Base-by-base conservation (phyloP, 139 green algal species). In the Desmodesmus armatus region DNA sequence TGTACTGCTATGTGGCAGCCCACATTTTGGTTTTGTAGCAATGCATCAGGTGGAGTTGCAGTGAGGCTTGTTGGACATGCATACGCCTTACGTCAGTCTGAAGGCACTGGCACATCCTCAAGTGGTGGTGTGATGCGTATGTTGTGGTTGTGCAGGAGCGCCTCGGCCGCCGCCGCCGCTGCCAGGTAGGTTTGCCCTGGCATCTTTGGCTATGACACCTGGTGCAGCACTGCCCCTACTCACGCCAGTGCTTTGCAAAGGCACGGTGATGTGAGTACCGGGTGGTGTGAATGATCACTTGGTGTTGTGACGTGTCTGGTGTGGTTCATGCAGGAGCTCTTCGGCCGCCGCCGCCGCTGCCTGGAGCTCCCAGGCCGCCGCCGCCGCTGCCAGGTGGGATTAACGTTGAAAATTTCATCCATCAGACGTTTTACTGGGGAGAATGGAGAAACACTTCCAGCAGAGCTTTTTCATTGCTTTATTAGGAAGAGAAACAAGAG, bases 401-500 rank as follows among this genome's bases (percentile, higher is more conserved):
- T 80, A 3, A 3, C 1, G 43, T 47, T n/a, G 31, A 25, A 27
- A 17, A 41, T n/a, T n/a, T n/a, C n/a, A n/a, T n/a, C n/a, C n/a
- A n/a, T n/a, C n/a, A n/a, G n/a, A n/a, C n/a, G n/a, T n/a, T n/a
- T n/a, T n/a, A n/a, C n/a, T n/a, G n/a, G n/a, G n/a, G n/a, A n/a
- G n/a, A n/a, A n/a, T n/a, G n/a, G n/a, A n/a, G n/a, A 72, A 72
- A 72, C 13, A 21, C 13, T 55, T 55, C 13, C 11, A 27, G n/a
- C 4, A 33, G 55, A 65, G 21, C 6, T 65, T 43, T 31, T 23
- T 77, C 27, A 27, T 82, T 83, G 72, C 76, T 70, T 80, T 67
- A 47, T 69, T 49, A 78, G n/a, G n/a, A n/a, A n/a, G n/a, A n/a
- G n/a, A n/a, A 83, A 74, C 55, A 73, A 74, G n/a, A 81, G 19